Percentiles rank a stretch among this genome's conserved stretches.
Evolutionary conservation across 768 basidiomycete species (phyloP).

Genomic region (Suillus plorans): DNA sequence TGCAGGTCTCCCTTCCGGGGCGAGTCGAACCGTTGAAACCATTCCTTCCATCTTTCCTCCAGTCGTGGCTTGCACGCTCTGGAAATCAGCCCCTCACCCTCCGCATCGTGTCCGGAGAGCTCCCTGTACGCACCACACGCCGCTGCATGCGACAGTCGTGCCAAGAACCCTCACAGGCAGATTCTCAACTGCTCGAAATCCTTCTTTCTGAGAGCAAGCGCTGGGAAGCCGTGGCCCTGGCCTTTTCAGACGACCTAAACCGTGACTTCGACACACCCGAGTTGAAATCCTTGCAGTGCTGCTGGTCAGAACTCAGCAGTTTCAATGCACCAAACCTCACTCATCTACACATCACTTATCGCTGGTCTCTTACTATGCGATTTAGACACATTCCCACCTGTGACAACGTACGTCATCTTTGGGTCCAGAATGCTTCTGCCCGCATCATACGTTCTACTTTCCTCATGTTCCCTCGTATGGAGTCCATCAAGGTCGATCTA

Average conservation of each 20-base stretch:
- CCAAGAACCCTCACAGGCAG: neutral
- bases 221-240: neutral
- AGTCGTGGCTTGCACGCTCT: slow-evolving; percentile 2
- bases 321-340: neutral
- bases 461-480: neutral
- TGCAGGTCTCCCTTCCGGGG: neutral
- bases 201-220: neutral
- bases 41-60: slow-evolving; percentile 2
- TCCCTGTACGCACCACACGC: neutral
- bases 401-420: neutral
- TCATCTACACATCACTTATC: neutral
- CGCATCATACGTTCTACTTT: neutral
- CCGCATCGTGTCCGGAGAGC: neutral
- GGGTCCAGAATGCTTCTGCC: neutral
- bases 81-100: neutral
- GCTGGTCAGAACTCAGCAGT: neutral
- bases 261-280: neutral
- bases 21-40: neutral
- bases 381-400: neutral
- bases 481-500: neutral
- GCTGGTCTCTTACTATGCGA: neutral
- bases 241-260: too few species aligned
- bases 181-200: neutral
- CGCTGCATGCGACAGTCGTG: neutral
- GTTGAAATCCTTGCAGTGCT: neutral